Percentiles rank a stretch among this genome's conserved stretches.
Evolutionary conservation across 108 stramenopile species (phyloP).

Genomic region (Cyclotella cryptica): DNA sequence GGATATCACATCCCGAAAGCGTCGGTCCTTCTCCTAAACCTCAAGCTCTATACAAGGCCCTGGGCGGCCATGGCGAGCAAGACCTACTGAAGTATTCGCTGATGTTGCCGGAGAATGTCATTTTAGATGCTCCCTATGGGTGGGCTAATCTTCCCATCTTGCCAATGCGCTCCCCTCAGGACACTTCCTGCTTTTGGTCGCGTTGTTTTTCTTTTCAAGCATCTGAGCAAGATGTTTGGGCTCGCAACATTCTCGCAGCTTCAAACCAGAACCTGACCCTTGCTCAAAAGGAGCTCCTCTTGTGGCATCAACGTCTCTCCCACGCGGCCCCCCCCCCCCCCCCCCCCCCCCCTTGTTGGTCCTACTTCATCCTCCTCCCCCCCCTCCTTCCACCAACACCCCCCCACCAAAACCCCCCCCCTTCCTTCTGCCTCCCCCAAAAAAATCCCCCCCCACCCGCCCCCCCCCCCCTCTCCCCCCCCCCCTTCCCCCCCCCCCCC

Average conservation of each 20-base stretch:
- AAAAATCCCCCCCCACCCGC: too few relatives aligned
- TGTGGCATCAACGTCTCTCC: conserved; percentile 3
- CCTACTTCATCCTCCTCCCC: background rate
- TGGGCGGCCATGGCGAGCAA: too few relatives aligned
- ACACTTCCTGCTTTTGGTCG: background rate
- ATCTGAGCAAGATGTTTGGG: background rate
- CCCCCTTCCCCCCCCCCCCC: too few relatives aligned
- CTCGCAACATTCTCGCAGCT: background rate
- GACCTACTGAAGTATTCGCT: background rate
- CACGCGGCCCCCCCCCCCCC: background rate
- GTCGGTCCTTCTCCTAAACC: background rate
- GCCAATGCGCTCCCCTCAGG: background rate
- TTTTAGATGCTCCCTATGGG: background rate
- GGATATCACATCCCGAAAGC: background rate
- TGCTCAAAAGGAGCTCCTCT: conserved; percentile 3
- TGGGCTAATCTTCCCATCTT: background rate
- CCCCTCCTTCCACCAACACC: background rate
- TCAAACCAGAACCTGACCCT: background rate
- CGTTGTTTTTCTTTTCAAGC: background rate
- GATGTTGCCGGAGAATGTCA: background rate
- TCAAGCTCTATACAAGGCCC: background rate
- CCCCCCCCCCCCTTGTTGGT: too few relatives aligned
- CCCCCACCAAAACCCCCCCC: conserved; percentile 39
- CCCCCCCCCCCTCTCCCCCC: too few relatives aligned
- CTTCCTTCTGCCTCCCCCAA: too few relatives aligned